phyloP scores from a whole-genome alignment of 768 basidiomycete species.

The Boletus patriciae region DNA sequence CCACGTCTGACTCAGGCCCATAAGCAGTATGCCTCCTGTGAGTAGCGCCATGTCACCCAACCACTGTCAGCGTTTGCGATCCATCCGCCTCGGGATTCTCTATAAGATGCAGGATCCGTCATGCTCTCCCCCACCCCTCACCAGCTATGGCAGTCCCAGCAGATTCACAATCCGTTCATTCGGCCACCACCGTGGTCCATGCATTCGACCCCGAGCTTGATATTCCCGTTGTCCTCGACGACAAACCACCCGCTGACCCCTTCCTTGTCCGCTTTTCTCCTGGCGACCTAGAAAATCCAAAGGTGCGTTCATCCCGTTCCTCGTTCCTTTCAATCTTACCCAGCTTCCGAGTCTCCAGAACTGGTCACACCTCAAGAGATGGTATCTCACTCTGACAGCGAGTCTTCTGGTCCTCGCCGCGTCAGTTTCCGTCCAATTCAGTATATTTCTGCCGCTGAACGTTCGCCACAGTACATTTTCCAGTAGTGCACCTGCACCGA shows the following conservation, averaged over 20 bases:
- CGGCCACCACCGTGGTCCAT: conserved; percentile 12
- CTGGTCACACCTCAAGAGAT: conserved; percentile 46
- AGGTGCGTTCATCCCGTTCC: conserved; percentile 32
- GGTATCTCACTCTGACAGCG: conserved; percentile 52
- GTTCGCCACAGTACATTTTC: conserved; percentile 52
- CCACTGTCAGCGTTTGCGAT: conserved; percentile 20
- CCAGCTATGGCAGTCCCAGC: conserved; percentile 11
- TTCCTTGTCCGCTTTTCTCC: conserved; percentile 33
- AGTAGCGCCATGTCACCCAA: conserved; percentile 3
- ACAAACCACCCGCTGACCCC: conserved; percentile 24
- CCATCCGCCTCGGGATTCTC: background rate
- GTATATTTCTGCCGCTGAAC: background rate
- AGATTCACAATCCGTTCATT: conserved; percentile 18
- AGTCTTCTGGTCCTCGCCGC: conserved; percentile 56
- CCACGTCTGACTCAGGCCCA: background rate
- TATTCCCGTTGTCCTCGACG: conserved; percentile 5
- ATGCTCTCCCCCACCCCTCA: background rate
- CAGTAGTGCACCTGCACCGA: conserved; percentile 56
- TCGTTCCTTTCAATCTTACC: background rate
- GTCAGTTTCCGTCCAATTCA: conserved; percentile 32
- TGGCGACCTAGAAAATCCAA: conserved; percentile 47
- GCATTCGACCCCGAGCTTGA: conserved; percentile 15
- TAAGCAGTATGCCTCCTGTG: too few relatives aligned
- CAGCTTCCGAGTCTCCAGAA: conserved; percentile 41
- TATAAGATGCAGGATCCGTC: conserved; percentile 12